Percentiles rank a stretch among this genome's conserved stretches.
Evolutionary conservation across 108 stramenopile species (phyloP).

Genomic region (Tribonema minus): DNA sequence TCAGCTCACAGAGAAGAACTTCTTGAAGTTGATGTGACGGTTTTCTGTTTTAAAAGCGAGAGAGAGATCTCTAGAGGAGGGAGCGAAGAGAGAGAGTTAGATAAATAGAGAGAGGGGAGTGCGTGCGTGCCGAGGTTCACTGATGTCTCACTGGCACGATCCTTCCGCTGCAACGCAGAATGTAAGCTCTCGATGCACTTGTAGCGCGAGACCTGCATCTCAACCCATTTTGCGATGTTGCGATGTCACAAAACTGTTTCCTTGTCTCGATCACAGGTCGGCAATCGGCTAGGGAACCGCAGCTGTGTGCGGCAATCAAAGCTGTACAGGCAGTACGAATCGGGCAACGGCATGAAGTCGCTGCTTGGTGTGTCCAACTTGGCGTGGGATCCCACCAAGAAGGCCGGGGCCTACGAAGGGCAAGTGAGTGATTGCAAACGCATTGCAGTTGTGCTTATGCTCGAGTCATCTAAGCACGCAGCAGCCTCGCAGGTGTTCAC

Average conservation of each 20-base stretch:
- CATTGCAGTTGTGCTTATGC: too few relatives aligned
- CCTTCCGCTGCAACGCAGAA: background rate
- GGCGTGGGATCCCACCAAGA: constrained; percentile 4
- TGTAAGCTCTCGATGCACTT: too few relatives aligned
- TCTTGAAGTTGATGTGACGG: too few relatives aligned
- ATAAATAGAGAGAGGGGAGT: background rate
- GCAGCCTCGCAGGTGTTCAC: too few relatives aligned
- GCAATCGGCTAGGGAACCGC: constrained; percentile 4
- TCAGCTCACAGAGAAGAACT: too few relatives aligned
- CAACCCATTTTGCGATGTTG: too few relatives aligned
- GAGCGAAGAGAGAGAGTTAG: background rate
- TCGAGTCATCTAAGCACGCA: too few relatives aligned
- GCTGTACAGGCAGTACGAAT: constrained; percentile 25
- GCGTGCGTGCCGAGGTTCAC: background rate
- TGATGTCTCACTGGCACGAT: background rate
- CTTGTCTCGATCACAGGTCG: background rate
- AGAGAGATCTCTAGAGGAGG: too few relatives aligned
- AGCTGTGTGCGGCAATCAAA: constrained; percentile 32
- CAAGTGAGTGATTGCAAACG: too few relatives aligned
- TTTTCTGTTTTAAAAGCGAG: too few relatives aligned
- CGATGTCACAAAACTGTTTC: background rate
- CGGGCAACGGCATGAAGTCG: constrained; percentile 20
- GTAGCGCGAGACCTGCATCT: too few relatives aligned
- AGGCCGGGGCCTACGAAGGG: constrained; percentile 22
- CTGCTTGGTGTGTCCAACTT: constrained; percentile 11